These are phyloP conservation scores for Trichoderma sp. DNA, from an alignment of 2,329 filamentous ascomycete species.

Conservation along the genomic window DNA sequence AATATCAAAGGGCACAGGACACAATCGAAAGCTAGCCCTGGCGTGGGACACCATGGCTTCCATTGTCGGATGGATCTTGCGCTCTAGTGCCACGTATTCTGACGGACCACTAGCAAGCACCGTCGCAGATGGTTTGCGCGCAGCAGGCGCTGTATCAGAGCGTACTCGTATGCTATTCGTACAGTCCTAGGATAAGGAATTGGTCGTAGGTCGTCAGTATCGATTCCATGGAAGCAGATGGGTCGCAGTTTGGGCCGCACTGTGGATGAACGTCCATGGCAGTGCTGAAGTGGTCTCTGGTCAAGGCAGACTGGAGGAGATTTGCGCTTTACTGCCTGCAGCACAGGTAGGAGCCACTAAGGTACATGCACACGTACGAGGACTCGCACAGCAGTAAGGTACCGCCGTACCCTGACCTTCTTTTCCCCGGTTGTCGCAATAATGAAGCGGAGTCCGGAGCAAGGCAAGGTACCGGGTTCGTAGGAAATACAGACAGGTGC, in stretches of 20 bases:
- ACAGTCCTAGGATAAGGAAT: neutral
- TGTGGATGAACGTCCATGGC: neutral
- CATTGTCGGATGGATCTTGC: neutral
- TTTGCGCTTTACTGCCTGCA: neutral
- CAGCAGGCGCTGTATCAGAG: neutral
- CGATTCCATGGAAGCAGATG: neutral
- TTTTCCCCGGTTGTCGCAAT: neutral
- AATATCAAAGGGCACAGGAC: neutral
- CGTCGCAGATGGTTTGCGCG: neutral
- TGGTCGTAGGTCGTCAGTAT: neutral
- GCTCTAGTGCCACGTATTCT: neutral
- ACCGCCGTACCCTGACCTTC: neutral
- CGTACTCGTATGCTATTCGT: neutral
- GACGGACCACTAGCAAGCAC: neutral
- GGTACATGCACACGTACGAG: too few species aligned
- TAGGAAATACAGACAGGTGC: neutral
- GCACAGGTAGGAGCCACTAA: neutral
- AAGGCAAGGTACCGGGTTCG: neutral
- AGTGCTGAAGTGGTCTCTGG: neutral
- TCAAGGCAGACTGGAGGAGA: constrained; percentile 2
- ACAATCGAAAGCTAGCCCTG: neutral
- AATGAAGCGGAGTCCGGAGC: neutral
- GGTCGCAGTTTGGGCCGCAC: constrained; percentile 7
- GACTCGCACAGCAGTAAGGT: neutral
- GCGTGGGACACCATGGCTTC: neutral